Conservation (phyloP, 2,329 filamentous ascomycete species). For the Dothiorella sarmentorum region DNA sequence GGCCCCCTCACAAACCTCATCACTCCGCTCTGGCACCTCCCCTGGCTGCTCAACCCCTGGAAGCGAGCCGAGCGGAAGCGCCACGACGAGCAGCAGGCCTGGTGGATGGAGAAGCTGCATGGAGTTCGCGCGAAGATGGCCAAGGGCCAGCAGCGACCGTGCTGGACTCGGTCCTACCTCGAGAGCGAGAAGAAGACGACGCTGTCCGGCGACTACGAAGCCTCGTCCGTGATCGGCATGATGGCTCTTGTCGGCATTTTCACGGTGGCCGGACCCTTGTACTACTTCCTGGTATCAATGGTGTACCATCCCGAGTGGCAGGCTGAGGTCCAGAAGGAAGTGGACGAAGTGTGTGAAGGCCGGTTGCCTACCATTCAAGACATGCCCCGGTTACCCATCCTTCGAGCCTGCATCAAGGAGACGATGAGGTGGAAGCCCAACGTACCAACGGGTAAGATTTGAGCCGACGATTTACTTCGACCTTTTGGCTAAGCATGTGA, state of each 20-base stretch:
- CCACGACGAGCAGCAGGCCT: constrained; percentile 52
- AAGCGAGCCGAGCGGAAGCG: constrained; percentile 52
- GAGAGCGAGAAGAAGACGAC: constrained; percentile 37
- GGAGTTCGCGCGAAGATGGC: constrained; percentile 41
- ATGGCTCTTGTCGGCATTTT: constrained; percentile 40
- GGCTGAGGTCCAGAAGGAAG: constrained; percentile 53
- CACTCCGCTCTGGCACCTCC: constrained; percentile 54
- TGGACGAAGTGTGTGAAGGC: constrained; percentile 50
- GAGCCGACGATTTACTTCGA: too few species aligned
- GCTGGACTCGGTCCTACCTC: constrained; percentile 43
- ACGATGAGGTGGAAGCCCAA: constrained; percentile 57
- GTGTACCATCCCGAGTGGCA: constrained; percentile 50
- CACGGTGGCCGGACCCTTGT: constrained; percentile 36
- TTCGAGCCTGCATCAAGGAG: constrained; percentile 57
- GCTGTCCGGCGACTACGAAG: constrained; percentile 37
- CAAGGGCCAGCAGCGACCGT: constrained; percentile 39
- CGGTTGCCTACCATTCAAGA: constrained; percentile 52
- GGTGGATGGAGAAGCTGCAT: constrained; percentile 50
- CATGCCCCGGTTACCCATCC: constrained; percentile 49
- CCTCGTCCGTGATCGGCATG: constrained; percentile 39
- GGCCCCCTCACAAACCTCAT: constrained; percentile 57
- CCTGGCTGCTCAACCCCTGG: constrained; percentile 52
- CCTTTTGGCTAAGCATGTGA: background rate
- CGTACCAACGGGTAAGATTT: constrained; percentile 41
- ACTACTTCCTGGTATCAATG: constrained; percentile 37